Conservation (phyloP, 495 filamentous ascomycete species). For the Penicillium crystallinum region DNA sequence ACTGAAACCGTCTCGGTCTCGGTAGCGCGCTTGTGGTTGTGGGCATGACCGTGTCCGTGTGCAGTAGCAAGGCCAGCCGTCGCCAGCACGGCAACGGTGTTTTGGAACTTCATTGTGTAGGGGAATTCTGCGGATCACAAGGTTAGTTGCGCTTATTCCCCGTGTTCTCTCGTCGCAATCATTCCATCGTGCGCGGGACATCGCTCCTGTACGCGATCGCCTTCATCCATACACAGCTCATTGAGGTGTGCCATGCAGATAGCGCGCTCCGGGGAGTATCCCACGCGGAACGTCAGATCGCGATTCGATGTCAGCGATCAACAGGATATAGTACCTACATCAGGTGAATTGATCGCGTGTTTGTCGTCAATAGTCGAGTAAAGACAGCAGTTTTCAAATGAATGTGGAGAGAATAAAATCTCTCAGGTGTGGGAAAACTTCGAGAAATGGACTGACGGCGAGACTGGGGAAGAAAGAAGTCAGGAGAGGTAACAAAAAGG, state of each 20-base stretch:
- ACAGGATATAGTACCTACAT: conserved; percentile 27
- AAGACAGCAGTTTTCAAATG: conserved; percentile 33
- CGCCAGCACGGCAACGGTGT: conserved; percentile 40
- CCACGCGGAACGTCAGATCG: neutral
- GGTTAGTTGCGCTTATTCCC: neutral
- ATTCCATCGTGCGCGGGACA: neutral
- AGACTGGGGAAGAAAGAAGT: conserved; percentile 20
- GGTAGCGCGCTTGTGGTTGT: conserved; percentile 38
- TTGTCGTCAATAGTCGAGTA: conserved; percentile 33
- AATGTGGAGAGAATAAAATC: conserved; percentile 43
- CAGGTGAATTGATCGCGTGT: conserved; percentile 32
- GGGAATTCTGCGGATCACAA: neutral
- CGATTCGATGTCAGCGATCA: neutral
- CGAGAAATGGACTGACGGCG: conserved; percentile 12
- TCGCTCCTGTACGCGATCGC: neutral
- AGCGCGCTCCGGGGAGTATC: neutral
- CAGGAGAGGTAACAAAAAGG: conserved; percentile 20
- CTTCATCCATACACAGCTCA: neutral
- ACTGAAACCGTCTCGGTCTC: conserved; percentile 40
- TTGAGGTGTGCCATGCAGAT: neutral
- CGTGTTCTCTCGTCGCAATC: neutral
- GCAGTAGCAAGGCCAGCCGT: conserved; percentile 44
- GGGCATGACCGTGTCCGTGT: conserved; percentile 40
- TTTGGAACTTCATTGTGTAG: conserved; percentile 40
- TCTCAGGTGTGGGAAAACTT: conserved; percentile 42